Base-by-base conservation (phyloP, 139 green algal species). In the Tetradesmus lagerheimii region DNA sequence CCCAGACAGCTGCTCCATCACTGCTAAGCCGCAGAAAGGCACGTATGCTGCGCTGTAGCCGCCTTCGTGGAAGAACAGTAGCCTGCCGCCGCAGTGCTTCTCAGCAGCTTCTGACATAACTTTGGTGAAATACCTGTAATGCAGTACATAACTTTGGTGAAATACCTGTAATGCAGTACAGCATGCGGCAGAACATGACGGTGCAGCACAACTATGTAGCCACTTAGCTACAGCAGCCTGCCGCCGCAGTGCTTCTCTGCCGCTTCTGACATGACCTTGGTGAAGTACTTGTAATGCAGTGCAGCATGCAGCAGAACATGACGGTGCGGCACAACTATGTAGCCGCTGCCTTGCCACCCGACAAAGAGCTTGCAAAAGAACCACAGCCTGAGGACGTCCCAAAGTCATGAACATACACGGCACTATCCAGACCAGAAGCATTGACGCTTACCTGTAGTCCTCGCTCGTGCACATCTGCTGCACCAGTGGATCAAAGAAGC, bases 1-100 rank as follows among this genome's bases (percentile, higher is more conserved):
- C 4, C 93, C 93, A 25, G 85, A 83, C 62, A 95, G 75, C 37
- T 83, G 45, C 82, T 95, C 91, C 45, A 95, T 83, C 31, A 91
- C 90, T 39, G 90, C 89, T 83, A 94, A 76, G 1, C 90, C 92
- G 81, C 93, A 95, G 89, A 95, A 95, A 0, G 93, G 93, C 45
- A 93, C 92, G 41, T 93, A 91, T 14, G 78, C 38, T 8, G 80
- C 62, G 23, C 64, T 86, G 90, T 92, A 92, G 9, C 90, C 90
- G 53, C 90, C 90, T 47, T 92, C 90, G 37, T 92, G 90, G n/a
- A 92, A 78, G 31, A 41, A 76, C 41, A 92, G 84, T 62, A 90
- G 76, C 77, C 62, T 43, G 20, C 90, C 90, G 25, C 23, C 27
- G 25, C 50, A 82, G 82, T 85, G 74, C 47, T 43, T 53, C 15